Percentiles rank a stretch among this genome's conserved stretches.
Conservation (phyloP, 2,329 filamentous ascomycete species). For the Elsinoe necatrix region DNA sequence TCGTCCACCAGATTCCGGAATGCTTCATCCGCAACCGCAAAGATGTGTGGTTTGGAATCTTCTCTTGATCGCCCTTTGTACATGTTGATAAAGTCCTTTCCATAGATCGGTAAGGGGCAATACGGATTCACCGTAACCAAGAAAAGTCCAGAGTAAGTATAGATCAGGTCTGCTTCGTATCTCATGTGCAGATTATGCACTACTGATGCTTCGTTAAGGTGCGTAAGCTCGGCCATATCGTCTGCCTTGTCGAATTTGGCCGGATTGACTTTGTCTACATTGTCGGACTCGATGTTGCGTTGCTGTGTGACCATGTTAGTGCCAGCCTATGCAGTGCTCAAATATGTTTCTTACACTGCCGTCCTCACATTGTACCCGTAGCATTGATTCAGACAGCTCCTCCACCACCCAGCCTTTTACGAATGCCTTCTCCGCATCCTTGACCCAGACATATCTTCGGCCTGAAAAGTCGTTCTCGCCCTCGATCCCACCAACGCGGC, state of each 20-base stretch:
- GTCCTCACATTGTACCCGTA: constrained; percentile 89
- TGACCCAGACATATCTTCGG: constrained; percentile 96
- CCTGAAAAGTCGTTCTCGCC: constrained; percentile 98
- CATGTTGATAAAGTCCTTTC: constrained; percentile 95
- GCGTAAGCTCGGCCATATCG: constrained; percentile 98
- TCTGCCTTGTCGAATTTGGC: constrained; percentile 99
- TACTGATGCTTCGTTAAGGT: constrained; percentile 94
- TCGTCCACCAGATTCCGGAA: constrained; percentile 94
- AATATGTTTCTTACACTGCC: constrained; percentile 56
- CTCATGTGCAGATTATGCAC: constrained; percentile 93
- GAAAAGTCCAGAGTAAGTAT: constrained; percentile 94
- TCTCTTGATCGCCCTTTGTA: constrained; percentile 87
- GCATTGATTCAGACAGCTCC: constrained; percentile 58
- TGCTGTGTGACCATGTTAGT: constrained; percentile 47
- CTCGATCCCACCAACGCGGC: constrained; percentile 66
- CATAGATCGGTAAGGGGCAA: constrained; percentile 88
- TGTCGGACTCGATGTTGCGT: constrained; percentile 75
- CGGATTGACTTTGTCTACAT: constrained; percentile 96
- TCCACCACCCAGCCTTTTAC: constrained; percentile 87
- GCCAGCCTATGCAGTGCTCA: constrained; percentile 18
- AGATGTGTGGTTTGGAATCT: constrained; percentile 95
- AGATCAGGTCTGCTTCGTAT: constrained; percentile 94
- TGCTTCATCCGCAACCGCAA: constrained; percentile 92
- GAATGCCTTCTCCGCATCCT: constrained; percentile 78
- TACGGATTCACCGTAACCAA: constrained; percentile 97